These are phyloP conservation scores for Ceratobasidium sp. DNA, from an alignment of 1,284 basidiomycete species.

Conservation along the genomic window DNA sequence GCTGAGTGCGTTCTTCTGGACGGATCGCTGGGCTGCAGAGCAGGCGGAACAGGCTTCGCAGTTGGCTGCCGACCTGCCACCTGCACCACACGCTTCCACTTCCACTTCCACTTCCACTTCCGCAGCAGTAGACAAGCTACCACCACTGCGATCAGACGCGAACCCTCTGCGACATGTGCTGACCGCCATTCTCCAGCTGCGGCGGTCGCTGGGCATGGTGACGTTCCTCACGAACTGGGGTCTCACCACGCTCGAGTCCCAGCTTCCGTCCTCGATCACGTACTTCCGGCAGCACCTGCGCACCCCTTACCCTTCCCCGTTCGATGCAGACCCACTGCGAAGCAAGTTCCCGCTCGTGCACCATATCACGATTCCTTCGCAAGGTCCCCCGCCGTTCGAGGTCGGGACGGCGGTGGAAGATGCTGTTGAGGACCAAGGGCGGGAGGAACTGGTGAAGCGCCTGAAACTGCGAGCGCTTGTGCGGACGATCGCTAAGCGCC, in stretches of 20 bases:
- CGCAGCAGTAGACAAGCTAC: neutral
- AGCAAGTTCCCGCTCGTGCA: constrained; percentile 55
- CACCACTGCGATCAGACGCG: too few species aligned
- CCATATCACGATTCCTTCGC: constrained; percentile 58
- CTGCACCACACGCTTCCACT: neutral
- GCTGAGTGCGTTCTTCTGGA: constrained; percentile 79
- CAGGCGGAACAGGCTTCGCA: constrained; percentile 51
- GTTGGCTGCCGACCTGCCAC: neutral
- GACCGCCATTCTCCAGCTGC: constrained; percentile 63
- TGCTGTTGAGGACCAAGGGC: constrained; percentile 48
- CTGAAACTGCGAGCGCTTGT: constrained; percentile 53
- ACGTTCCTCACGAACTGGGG: constrained; percentile 74
- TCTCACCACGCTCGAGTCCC: constrained; percentile 54
- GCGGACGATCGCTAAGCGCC: constrained; percentile 49
- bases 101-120: neutral
- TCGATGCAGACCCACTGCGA: constrained; percentile 42
- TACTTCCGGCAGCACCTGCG: constrained; percentile 65
- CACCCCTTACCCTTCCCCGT: constrained; percentile 59
- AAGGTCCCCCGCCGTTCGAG: constrained; percentile 51
- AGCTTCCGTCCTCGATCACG: constrained; percentile 46
- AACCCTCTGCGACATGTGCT: constrained; percentile 60
- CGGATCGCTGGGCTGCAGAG: constrained; percentile 72
- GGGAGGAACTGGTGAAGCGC: constrained; percentile 47
- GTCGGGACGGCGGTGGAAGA: constrained; percentile 49
- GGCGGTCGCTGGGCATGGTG: constrained; percentile 63